Conservation (phyloP, 2,329 filamentous ascomycete species). For the Exophiala calicioides region DNA sequence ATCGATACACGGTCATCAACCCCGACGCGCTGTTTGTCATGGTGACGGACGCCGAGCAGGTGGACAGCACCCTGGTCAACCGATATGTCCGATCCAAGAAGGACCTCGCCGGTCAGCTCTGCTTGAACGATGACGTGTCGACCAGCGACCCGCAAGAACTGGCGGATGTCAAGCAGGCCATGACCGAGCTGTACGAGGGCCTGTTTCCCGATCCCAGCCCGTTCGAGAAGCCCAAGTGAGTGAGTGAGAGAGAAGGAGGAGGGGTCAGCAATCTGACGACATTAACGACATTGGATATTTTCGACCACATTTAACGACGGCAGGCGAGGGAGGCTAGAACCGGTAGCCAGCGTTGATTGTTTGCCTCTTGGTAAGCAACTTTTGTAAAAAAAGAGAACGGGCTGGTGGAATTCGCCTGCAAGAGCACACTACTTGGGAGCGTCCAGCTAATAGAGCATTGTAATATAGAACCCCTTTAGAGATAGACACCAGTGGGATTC, state of each 20-base stretch:
- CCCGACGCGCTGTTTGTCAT: slow-evolving; percentile 25
- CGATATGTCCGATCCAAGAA: slow-evolving; percentile 18
- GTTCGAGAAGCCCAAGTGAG: slow-evolving; percentile 9
- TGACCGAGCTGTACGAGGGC: slow-evolving; percentile 22
- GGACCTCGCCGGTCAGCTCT: slow-evolving; percentile 22
- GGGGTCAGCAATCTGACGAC: slow-evolving; percentile 2
- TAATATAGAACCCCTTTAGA: too few species aligned
- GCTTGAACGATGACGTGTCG: slow-evolving; percentile 25
- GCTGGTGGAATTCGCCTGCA: too few species aligned
- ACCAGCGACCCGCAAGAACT: slow-evolving; percentile 22
- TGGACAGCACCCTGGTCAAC: slow-evolving; percentile 18
- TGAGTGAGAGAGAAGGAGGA: not conserved
- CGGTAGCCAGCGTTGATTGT: too few species aligned
- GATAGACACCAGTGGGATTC: too few species aligned
- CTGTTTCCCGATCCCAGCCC: slow-evolving; percentile 17
- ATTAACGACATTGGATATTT: too few species aligned
- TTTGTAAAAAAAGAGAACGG: too few species aligned
- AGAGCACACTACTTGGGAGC: too few species aligned
- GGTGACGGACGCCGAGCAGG: slow-evolving; percentile 26
- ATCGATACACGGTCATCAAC: slow-evolving; percentile 20
- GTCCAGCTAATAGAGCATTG: too few species aligned
- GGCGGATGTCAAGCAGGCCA: slow-evolving; percentile 17
- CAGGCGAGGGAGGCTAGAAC: too few species aligned
- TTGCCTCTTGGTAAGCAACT: too few species aligned
- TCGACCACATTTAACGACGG: too few species aligned